A percentile compares a stretch with the other conserved stretches of the same genome.
phyloP scores from a whole-genome alignment of 2,329 filamentous ascomycete genomes.

The Sclerotinia subarctica region DNA sequence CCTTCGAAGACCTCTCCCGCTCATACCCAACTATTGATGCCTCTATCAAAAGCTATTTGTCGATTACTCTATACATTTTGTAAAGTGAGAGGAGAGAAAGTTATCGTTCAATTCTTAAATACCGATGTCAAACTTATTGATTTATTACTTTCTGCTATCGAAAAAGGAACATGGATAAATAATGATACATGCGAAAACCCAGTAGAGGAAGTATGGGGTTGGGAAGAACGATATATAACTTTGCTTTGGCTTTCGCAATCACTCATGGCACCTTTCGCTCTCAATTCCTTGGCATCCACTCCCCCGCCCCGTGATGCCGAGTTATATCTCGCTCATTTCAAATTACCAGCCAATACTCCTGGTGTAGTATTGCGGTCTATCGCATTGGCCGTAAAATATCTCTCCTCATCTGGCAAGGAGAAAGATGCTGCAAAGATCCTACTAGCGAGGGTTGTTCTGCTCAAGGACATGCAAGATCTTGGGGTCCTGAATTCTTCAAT shows the following conservation, averaged over 20 bases:
- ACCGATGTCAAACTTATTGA: constrained; percentile 87
- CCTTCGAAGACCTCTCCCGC: constrained; percentile 36
- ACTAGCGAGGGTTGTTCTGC: constrained; percentile 75
- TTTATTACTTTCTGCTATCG: constrained; percentile 70
- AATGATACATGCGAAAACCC: constrained; percentile 2
- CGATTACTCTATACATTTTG: constrained; percentile 84
- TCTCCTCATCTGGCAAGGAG: constrained; percentile 78
- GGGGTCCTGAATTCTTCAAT: constrained; percentile 67
- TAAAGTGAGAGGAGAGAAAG: constrained; percentile 91
- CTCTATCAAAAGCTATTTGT: constrained; percentile 61
- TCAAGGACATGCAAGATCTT: constrained; percentile 81
- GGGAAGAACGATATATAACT: constrained; percentile 87
- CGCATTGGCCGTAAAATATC: constrained; percentile 66
- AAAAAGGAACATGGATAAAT: constrained; percentile 44
- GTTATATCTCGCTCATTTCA: constrained; percentile 46
- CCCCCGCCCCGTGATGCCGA: constrained; percentile 47
- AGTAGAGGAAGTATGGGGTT: constrained; percentile 52
- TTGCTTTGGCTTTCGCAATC: constrained; percentile 85
- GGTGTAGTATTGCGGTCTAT: constrained; percentile 68
- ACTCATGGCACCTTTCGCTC: constrained; percentile 82
- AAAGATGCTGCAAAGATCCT: constrained; percentile 82
- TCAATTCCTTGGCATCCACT: constrained; percentile 74
- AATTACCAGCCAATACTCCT: constrained; percentile 60
- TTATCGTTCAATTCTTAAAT: constrained; percentile 85
- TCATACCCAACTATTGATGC: constrained; percentile 36